Evolutionary conservation across 1,139 yeast species (phyloP), one percentile per base, ranked within the genome.

Genomic region (Taiozyma sp.): DNA sequence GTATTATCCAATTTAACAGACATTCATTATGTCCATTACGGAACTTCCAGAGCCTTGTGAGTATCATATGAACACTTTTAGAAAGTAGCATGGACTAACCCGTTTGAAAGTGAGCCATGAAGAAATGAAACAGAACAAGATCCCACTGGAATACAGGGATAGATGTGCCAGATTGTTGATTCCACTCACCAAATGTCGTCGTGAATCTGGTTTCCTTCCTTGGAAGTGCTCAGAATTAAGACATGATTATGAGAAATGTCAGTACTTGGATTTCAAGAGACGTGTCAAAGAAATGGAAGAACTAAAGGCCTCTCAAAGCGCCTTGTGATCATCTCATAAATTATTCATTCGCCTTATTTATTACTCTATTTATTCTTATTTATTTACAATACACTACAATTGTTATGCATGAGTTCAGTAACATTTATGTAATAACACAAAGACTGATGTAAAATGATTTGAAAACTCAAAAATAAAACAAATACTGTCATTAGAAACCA

Each of bases 241-340:
- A 69, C 96, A 88, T 62, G 80, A 82, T 44, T 89, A 92, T 78
- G 96, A 88, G 71, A 88, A 87, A 65, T 88, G 96, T 70, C 88
- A 88, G 70, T 87, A 86, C 70, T 72, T 84, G 70, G 96, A 88
- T 67, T 88, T 85, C 74, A 80, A 83, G 67, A 82, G 95, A 74
- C 81, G 96, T 71, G 88, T 86, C 57, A 77, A 82, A 67, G 92
- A 86, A 70, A 75, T 87, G 68, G 79, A 81, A 62, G 78, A 76
- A 52, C 72, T 76, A 59, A 83, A 55, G 43, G 60, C 56, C 10
- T 42, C 40, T 10, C 40, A 38, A 19, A 19, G 40, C 13, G 24
- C 40, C 13, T 38, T 38, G 14, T 38, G 40, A 38, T 38, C 24
- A 36, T 16, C 39, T 14, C 8, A 36, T 2, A 36, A 36, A n/a